A percentile compares a stretch with the other conserved stretches of the same genome.
Conservation (phyloP, 441 rosid genomes). For the Pelargonium myrrhifolium region DNA sequence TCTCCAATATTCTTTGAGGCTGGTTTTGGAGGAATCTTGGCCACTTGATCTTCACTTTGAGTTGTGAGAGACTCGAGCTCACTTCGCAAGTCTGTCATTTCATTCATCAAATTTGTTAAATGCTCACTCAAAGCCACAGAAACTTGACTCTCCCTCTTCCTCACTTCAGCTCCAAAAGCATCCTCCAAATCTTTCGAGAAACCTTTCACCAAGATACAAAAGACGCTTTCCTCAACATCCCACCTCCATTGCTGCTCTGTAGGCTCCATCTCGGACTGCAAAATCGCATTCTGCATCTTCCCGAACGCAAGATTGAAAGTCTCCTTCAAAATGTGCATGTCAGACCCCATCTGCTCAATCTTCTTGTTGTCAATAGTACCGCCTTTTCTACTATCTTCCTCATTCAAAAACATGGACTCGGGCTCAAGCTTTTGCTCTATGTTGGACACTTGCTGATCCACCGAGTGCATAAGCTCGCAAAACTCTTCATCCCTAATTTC, state of each 20-base stretch:
- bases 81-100: conserved; percentile 28
- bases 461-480: conserved; percentile 55
- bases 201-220: conserved; percentile 38
- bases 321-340: conserved; percentile 56
- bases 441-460: conserved; percentile 64
- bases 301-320: conserved; percentile 77
- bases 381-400: conserved; percentile 24
- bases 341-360: conserved; percentile 52
- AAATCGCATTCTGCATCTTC: conserved; percentile 60
- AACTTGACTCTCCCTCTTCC: conserved; percentile 29
- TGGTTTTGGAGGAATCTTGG: background rate
- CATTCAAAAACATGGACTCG: conserved; percentile 23
- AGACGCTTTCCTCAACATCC: conserved; percentile 46
- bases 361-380: conserved; percentile 21
- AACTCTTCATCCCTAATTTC: conserved; percentile 40
- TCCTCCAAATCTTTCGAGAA: conserved; percentile 34
- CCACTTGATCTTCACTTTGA: conserved; percentile 17
- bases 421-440: conserved; percentile 61
- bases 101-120: conserved; percentile 33
- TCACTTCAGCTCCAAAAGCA: conserved; percentile 29
- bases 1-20: conserved; percentile 5
- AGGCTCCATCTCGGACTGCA: conserved; percentile 55
- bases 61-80: conserved; percentile 35
- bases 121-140: conserved; percentile 28
- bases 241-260: conserved; percentile 62